Evolutionary conservation across 768 basidiomycete species (phyloP), one percentile per base, ranked within the genome.

Genomic region (Saitozyma sp.): DNA sequence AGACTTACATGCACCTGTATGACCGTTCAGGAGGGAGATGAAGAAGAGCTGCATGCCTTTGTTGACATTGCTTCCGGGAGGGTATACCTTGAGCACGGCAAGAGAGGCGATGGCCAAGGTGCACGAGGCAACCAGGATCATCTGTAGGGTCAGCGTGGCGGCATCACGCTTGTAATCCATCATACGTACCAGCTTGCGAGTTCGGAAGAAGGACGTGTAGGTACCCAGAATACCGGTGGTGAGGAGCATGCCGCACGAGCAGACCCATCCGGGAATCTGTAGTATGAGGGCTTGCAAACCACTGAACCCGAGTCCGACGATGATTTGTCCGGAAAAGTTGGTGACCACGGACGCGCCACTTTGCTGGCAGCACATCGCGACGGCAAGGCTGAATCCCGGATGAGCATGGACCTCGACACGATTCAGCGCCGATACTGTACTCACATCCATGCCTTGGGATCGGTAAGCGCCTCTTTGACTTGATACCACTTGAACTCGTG

Each of bases 101-200:
- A 67, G 69, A 11, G 67, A 69, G 17, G 68, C 69, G 42, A 73
- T 67, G 11, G 71, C 69, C 58, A 71, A 63, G 19, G 64, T 48
- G 11, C 52, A 56, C 45, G 66, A 9, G 50, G 38, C 50, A 37
- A 72, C 54, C 14, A 61, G 63, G 40, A 62, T 60, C 56, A 52
- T 59, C 58, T 64, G 69, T 54, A 58, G 69, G 8, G 60, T 49
- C 65, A 64, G 68, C 13, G 61, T 67, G n/a, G 60, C 46, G 3
- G 11, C 42, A 17, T 60, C 29, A 8, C 69, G 49, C 40, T 52
- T 54, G 41, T 14, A 9, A 46, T 17, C 56, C 14, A 62, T n/a
- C n/a, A n/a, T n/a, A n/a, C n/a, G n/a, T n/a, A n/a, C n/a, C n/a
- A n/a, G n/a, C n/a, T n/a, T n/a, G n/a, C n/a, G n/a, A n/a, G n/a